Percentiles rank a stretch among this genome's conserved stretches.
phyloP scores from a whole-genome alignment of 371 early-diverging fungal species.

The Parasitella parasitica region DNA sequence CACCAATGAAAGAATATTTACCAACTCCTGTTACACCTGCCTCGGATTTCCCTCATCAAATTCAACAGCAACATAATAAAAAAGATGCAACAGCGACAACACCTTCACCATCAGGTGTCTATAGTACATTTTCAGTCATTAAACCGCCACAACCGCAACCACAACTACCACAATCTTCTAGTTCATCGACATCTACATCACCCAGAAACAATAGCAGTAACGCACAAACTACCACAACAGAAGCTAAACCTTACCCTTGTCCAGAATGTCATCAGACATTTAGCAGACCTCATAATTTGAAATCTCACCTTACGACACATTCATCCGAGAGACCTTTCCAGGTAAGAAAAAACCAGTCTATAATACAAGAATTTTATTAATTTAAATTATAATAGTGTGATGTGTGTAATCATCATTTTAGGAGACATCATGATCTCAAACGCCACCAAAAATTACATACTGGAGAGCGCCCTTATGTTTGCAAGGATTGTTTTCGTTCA shows the following conservation, averaged over 20 bases:
- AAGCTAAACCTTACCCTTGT: slow-evolving; percentile 29
- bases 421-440: slow-evolving; percentile 77
- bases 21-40: slow-evolving; percentile 30
- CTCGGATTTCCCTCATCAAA: slow-evolving; percentile 20
- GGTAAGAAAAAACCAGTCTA: slow-evolving; percentile 21
- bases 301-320: slow-evolving; percentile 46
- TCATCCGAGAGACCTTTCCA: slow-evolving; percentile 39
- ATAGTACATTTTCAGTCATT: slow-evolving; percentile 22
- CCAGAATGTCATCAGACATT: slow-evolving; percentile 41
- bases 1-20: slow-evolving; percentile 27
- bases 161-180: neutral
- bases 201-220: neutral
- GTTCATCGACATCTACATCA: neutral
- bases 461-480: slow-evolving; percentile 69
- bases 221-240: slow-evolving; percentile 1
- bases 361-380: slow-evolving; percentile 2
- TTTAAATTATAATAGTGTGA: slow-evolving; percentile 31
- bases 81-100: neutral
- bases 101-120: neutral
- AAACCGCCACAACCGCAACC: slow-evolving; percentile 10
- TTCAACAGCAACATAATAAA: slow-evolving; percentile 5
- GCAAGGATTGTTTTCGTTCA: slow-evolving; percentile 46
- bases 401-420: slow-evolving; percentile 57
- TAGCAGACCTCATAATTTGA: slow-evolving; percentile 42
- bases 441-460: slow-evolving; percentile 77